Evolutionary conservation across 192 early-diverging fungal genomes (phyloP), one percentile per base, ranked within the genome.

Genomic region (Coemansia sp.): DNA sequence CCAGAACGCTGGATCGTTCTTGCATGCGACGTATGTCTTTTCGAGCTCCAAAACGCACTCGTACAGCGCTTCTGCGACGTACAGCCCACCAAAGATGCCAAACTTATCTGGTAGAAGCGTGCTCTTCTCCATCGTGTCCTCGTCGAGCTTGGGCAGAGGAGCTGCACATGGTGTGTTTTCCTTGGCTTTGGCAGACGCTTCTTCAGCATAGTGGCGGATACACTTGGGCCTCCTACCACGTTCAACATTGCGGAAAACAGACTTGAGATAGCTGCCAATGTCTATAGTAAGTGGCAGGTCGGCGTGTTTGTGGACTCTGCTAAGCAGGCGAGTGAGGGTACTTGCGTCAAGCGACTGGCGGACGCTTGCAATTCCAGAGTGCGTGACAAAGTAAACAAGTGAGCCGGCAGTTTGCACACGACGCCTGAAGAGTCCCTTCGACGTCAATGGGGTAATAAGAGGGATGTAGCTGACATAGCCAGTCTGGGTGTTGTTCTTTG

Each of bases 41-140:
- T 91, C 95, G 59, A 99, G 85, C 84, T 96, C 92, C n/a, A 88
- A 84, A 61, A 99, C 78, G 69, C 95, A 97, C 73, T 94, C 94
- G 20, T 97, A 92, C 25, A 99, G 85, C 18, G 97, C 91, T 72
- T 99, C 97, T 8, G 97, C 93, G 3, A 96, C 92, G 81, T 99
- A 99, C 66, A 93, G 94, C 21, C 97, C 97, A 67, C 97, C 97
- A 75, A 93, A 99, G 30, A 91, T 86, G 63, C 97, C 97, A 67
- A 93, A 99, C 26, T 94, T 90, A 46, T 90, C 77, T 8, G 87
- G 84, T 4, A 96, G 71, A 53, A 84, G 66, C 55, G 91, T 83
- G 39, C 85, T 75, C 29, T 42, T 31, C 51, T 65, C 21, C 21
- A 42, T 30, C 6, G 49, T 66, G 43, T 69, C 70, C 68, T 40